Conservation (phyloP, 805 yeast species). For the Lipomyces orientalis region DNA sequence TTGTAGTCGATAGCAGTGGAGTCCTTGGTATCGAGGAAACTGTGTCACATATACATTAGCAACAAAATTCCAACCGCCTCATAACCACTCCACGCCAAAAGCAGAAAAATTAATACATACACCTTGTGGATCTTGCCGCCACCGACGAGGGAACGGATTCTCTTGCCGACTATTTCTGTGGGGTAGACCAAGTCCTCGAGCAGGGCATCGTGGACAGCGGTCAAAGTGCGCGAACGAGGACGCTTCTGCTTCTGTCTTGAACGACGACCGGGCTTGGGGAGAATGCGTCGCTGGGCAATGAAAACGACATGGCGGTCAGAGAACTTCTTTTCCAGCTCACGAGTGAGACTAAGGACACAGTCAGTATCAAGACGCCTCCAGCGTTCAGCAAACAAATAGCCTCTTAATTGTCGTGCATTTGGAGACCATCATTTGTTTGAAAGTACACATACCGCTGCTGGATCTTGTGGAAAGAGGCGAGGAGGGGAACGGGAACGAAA, state of each 20-base stretch:
- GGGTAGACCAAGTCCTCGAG: slow-evolving; percentile 99
- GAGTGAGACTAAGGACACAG: slow-evolving; percentile 75
- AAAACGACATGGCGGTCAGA: slow-evolving; percentile 99
- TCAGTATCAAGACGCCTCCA: background rate
- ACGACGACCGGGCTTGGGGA: slow-evolving; percentile 97
- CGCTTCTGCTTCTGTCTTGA: slow-evolving; percentile 96
- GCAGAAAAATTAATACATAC: slow-evolving; percentile 23
- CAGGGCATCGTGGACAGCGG: slow-evolving; percentile 98
- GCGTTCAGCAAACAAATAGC: background rate
- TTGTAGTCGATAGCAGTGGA: slow-evolving; percentile 96
- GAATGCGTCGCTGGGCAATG: slow-evolving; percentile 99
- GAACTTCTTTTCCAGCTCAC: slow-evolving; percentile 99
- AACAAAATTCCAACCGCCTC: background rate
- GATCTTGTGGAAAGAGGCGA: slow-evolving; percentile 92
- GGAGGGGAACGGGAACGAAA: slow-evolving; percentile 97
- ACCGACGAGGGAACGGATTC: slow-evolving; percentile 98
- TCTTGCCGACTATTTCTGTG: slow-evolving; percentile 98
- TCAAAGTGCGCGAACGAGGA: slow-evolving; percentile 99
- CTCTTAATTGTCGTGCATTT: background rate
- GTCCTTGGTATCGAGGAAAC: slow-evolving; percentile 94
- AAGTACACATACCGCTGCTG: slow-evolving; percentile 56
- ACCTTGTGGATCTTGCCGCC: slow-evolving; percentile 99
- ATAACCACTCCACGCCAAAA: background rate
- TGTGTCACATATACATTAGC: background rate
- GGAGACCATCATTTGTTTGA: background rate